Evolutionary conservation across 768 basidiomycete species (phyloP).

Genomic region (Cubamyces lactineus): DNA sequence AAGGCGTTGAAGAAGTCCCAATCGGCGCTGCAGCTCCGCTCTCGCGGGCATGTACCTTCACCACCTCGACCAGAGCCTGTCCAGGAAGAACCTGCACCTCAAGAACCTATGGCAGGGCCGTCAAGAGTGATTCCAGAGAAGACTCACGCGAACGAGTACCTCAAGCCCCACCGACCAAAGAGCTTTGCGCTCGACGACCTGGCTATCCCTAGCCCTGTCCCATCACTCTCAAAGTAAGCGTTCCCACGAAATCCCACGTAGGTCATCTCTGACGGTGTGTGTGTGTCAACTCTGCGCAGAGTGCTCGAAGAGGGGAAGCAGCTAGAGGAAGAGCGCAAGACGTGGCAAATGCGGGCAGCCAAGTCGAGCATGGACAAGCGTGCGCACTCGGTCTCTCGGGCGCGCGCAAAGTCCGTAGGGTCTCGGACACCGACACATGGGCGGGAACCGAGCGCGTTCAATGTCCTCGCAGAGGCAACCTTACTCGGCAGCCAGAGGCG

Average conservation of each 20-base stretch:
- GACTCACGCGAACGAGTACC: constrained; percentile 11
- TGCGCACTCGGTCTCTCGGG: constrained; percentile 62
- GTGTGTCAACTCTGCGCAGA: constrained; percentile 39
- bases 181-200: constrained; percentile 66
- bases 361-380: constrained; percentile 68
- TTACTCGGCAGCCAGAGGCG: constrained; percentile 66
- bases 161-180: constrained; percentile 48
- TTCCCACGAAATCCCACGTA: constrained; percentile 3
- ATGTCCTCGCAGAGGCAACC: constrained; percentile 67
- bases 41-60: constrained; percentile 16
- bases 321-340: constrained; percentile 63
- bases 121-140: constrained; percentile 10
- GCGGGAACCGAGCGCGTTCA: constrained; percentile 40
- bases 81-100: constrained; percentile 2
- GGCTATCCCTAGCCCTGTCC: constrained; percentile 58
- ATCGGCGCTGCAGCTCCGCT: constrained; percentile 40
- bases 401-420: constrained; percentile 58
- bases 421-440: constrained; percentile 20
- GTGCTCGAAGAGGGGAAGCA: constrained; percentile 67
- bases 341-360: constrained; percentile 67
- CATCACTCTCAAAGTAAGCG: constrained; percentile 54
- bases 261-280: not conserved
- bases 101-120: constrained; percentile 12
- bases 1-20: constrained; percentile 27
- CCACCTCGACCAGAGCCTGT: constrained; percentile 13